phyloP scores from a whole-genome alignment of 2,329 filamentous ascomycete species.

The Fusarium brachygibbosum region DNA sequence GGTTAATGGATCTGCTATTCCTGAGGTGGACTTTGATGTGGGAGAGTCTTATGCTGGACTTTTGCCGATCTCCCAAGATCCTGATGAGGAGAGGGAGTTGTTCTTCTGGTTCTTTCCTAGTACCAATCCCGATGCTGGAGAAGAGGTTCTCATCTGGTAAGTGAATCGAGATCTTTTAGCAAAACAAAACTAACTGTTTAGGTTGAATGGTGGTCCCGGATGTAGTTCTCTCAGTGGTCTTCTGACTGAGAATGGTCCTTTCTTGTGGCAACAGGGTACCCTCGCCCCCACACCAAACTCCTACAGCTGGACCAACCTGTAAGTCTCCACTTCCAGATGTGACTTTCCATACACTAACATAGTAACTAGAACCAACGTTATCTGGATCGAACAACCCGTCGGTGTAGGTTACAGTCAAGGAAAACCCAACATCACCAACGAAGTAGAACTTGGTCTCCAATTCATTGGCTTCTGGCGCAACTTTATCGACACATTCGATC shows the following conservation, averaged over 20 bases:
- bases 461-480: conserved; percentile 86
- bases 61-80: conserved; percentile 66
- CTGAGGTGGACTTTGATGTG: conserved; percentile 77
- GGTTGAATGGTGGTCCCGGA: conserved; percentile 58
- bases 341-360: rapidly evolving
- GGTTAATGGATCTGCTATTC: conserved; percentile 74
- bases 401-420: conserved; percentile 78
- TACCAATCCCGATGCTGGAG: conserved; percentile 60
- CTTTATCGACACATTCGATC: conserved; percentile 77
- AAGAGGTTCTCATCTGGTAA: conserved; percentile 74
- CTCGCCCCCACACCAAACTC: conserved; percentile 73
- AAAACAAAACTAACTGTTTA: conserved; percentile 53
- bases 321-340: neutral
- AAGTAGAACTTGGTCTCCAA: conserved; percentile 77
- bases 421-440: conserved; percentile 71
- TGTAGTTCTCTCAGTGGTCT: conserved; percentile 55
- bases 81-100: conserved; percentile 65
- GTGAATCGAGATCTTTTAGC: rapidly evolving
- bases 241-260: conserved; percentile 82
- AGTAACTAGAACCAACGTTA: conserved; percentile 71
- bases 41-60: conserved; percentile 75
- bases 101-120: conserved; percentile 79
- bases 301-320: conserved; percentile 79
- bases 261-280: conserved; percentile 79
- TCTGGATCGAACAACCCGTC: conserved; percentile 80